Base-by-base conservation (phyloP, 176 grass and related monocot species). In the Urochloa ruziziensis region DNA sequence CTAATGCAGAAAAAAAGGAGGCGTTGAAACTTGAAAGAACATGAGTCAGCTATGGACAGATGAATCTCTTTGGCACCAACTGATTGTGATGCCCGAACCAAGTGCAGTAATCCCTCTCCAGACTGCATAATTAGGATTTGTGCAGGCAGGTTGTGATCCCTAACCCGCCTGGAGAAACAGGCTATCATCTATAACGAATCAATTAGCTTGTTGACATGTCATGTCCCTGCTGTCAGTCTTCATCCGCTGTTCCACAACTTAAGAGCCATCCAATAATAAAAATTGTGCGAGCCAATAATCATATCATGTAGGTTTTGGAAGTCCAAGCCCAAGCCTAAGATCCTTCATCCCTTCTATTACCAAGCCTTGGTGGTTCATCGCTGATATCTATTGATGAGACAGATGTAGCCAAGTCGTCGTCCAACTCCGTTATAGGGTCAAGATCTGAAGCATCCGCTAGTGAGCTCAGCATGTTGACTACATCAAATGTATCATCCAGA, bases 401-500 rank as follows among this genome's bases (percentile, higher is more conserved):
- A 58, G 67, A 84, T 39, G 46, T 58, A 73, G 75, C 87, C 75
- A 89, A 59, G 44, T 84, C 74, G 34, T 88, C 80, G 27, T 68
- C 67, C 59, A 84, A 74, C 47, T 84, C 81, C 65, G 19, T 27
- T 7, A 49, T 32, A 51, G 37, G 48, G 17, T 58, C 87, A 72
- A 59, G 29, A 72, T 94, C 87, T 2, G 89, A 94, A 79, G 80
- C 86, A 77, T 97, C 89, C 19, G 91, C 94, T 63, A 97, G 89
- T 42, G 87, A 72, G 36, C 90, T 82, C 34, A 97, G 87, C 91
- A 97, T 97, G 65, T 34, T 90, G 63, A 94, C 79, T 23, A 97
- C 94, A 57, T 94, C 94, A 40, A 75, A 84, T 47, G 94, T 88
- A 80, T 97, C 94, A 34, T 97, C 94, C 74, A 97, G 88, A 79